These are phyloP conservation scores for Exophiala viscosa DNA, from an alignment of 2,329 filamentous ascomycete species.

Conservation along the genomic window DNA sequence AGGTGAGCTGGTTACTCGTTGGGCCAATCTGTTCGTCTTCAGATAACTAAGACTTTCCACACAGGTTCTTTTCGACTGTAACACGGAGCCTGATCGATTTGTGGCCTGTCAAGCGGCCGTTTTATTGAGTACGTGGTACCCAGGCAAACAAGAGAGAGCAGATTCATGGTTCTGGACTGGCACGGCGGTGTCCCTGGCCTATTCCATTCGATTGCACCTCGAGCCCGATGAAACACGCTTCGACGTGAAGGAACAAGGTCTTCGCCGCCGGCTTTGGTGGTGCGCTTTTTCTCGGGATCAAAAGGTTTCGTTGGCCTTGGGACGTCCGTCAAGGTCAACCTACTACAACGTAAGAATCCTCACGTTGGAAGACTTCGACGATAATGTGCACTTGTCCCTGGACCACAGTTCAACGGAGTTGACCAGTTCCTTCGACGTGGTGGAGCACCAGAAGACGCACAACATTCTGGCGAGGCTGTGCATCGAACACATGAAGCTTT, in stretches of 20 bases:
- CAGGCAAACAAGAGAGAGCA: not conserved
- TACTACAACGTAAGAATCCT: constrained; percentile 3
- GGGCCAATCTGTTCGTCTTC: not conserved
- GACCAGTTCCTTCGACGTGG: not conserved
- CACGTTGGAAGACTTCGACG: constrained; percentile 1
- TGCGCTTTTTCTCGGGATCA: constrained; percentile 2
- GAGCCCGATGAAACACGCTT: not conserved
- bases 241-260: not conserved
- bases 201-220: constrained; percentile 1
- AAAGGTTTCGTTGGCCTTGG: not conserved
- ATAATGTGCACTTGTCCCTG: not conserved
- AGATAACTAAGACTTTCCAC: not conserved
- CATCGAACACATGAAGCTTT: constrained; percentile 6
- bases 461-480: not conserved
- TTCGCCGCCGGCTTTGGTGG: constrained; percentile 5
- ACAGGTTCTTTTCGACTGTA: constrained; percentile 6
- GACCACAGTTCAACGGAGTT: not conserved
- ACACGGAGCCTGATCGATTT: constrained; percentile 1
- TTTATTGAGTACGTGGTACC: constrained; percentile 2
- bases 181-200: constrained; percentile 1
- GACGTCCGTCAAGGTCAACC: not conserved
- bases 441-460: not conserved
- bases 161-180: constrained; percentile 6
- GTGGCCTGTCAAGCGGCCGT: not conserved
- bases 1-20: not conserved